Percentiles rank a stretch among this genome's conserved stretches.
These are phyloP conservation scores for Mycena epipterygia DNA, from an alignment of 768 basidiomycete genomes.

Conservation along the genomic window DNA sequence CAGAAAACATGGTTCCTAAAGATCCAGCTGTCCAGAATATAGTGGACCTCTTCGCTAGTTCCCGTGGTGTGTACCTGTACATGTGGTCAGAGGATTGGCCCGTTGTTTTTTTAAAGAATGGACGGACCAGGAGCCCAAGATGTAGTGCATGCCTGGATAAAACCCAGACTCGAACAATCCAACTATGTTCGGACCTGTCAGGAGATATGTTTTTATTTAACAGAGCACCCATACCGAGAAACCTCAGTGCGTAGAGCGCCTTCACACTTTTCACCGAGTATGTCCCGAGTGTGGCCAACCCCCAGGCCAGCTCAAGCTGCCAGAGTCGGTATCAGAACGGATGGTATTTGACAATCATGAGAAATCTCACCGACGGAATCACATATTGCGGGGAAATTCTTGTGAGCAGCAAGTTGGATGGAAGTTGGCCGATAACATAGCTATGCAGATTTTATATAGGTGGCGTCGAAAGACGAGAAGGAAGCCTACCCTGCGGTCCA, in stretches of 20 bases:
- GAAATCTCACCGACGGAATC: slow-evolving; percentile 28
- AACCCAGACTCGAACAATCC: slow-evolving; percentile 35
- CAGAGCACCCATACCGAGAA: slow-evolving; percentile 21
- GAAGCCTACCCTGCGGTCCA: slow-evolving; percentile 33
- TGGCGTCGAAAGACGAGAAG: not conserved
- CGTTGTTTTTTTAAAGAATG: not conserved
- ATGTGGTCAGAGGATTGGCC: not conserved
- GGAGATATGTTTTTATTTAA: not conserved
- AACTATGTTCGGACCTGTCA: not conserved
- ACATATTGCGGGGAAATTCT: slow-evolving; percentile 36
- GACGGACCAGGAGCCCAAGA: slow-evolving; percentile 34
- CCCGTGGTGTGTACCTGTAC: slow-evolving; percentile 35
- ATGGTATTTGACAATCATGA: not conserved
- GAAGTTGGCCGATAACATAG: slow-evolving; percentile 37
- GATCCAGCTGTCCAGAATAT: slow-evolving; percentile 38
- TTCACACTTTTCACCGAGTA: slow-evolving; percentile 34
- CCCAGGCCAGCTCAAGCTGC: slow-evolving; percentile 37
- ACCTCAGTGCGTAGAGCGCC: slow-evolving; percentile 30
- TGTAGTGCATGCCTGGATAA: slow-evolving; percentile 38
- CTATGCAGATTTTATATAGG: not conserved
- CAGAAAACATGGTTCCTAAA: slow-evolving; percentile 37
- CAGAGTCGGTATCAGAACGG: not conserved
- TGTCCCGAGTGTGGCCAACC: slow-evolving; percentile 34
- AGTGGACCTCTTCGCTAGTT: slow-evolving; percentile 34
- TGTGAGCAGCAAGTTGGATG: slow-evolving; percentile 37